These are phyloP conservation scores for Suillus luteus DNA, from an alignment of 768 basidiomycete genomes.

Conservation along the genomic window DNA sequence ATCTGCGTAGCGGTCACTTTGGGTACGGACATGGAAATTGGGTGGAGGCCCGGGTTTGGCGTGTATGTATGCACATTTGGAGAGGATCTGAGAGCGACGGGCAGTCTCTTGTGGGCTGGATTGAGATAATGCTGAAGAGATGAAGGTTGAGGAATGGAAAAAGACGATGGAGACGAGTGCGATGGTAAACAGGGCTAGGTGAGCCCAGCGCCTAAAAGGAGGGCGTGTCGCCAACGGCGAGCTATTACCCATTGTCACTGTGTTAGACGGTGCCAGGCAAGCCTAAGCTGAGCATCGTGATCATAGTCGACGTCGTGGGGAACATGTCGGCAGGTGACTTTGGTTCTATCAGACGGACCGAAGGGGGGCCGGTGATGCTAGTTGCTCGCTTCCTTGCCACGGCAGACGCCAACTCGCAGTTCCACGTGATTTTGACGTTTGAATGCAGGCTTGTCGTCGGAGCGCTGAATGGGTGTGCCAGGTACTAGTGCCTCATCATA, in stretches of 20 bases:
- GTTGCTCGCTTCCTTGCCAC: too few relatives aligned
- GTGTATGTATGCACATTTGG: conserved; percentile 46
- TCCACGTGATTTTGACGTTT: too few relatives aligned
- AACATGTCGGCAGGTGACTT: too few relatives aligned
- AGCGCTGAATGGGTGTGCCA: too few relatives aligned
- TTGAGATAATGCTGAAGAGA: not conserved
- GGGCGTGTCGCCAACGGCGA: not conserved
- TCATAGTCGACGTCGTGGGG: too few relatives aligned
- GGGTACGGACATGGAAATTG: conserved; percentile 48
- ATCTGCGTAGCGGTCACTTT: conserved; percentile 66
- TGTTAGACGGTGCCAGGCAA: not conserved
- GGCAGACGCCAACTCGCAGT: too few relatives aligned
- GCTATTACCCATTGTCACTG: not conserved
- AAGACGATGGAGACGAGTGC: not conserved
- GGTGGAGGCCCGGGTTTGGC: conserved; percentile 44
- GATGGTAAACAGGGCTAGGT: not conserved
- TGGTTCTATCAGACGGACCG: too few relatives aligned
- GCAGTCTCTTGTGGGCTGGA: conserved; percentile 13
- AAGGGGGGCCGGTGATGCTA: too few relatives aligned
- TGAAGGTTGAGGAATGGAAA: not conserved
- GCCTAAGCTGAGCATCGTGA: too few relatives aligned
- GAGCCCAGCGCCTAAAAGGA: not conserved
- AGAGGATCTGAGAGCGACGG: conserved; percentile 31
- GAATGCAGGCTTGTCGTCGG: not conserved
- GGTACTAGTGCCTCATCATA: too few relatives aligned